phyloP scores from a whole-genome alignment of 225 moss, liverwort and hornwort species.

The Marchantia polymorpha region DNA sequence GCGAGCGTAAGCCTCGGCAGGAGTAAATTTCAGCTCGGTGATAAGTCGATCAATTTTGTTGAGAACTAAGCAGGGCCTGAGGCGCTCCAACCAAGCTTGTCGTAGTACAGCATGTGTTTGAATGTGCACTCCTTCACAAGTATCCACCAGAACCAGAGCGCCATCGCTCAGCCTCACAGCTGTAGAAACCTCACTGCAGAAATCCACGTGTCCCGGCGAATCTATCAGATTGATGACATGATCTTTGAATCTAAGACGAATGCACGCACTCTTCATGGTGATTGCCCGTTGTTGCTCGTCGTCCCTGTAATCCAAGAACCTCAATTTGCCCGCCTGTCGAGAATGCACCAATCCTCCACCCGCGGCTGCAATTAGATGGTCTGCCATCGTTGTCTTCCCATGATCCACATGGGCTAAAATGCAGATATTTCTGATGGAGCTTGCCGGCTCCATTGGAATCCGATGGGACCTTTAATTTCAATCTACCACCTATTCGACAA shows the following conservation, averaged over 20 bases:
- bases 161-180: conserved; percentile 93
- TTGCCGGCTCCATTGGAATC: conserved; percentile 27
- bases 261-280: conserved; percentile 98
- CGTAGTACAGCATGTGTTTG: conserved; percentile 96
- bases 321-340: conserved; percentile 85
- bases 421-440: conserved; percentile 71
- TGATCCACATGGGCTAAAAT: conserved; percentile 97
- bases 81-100: conserved; percentile 95
- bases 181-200: conserved; percentile 93
- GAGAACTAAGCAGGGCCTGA: conserved; percentile 85
- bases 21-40: conserved; percentile 91
- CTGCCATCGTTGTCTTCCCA: conserved; percentile 91
- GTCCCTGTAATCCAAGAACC: conserved; percentile 85
- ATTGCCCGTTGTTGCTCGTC: conserved; percentile 96
- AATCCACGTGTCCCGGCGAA: conserved; percentile 95
- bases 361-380: conserved; percentile 87
- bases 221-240: conserved; percentile 87
- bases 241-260: conserved; percentile 54
- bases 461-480: background rate
- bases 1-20: conserved; percentile 84
- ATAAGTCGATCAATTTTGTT: conserved; percentile 94
- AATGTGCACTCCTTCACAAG: conserved; percentile 94
- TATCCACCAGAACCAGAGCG: conserved; percentile 86
- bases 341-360: conserved; percentile 88
- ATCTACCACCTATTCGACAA: background rate